These are phyloP conservation scores for Talaromyces sp. DNA, from an alignment of 2,329 filamentous ascomycete genomes.

Conservation along the genomic window DNA sequence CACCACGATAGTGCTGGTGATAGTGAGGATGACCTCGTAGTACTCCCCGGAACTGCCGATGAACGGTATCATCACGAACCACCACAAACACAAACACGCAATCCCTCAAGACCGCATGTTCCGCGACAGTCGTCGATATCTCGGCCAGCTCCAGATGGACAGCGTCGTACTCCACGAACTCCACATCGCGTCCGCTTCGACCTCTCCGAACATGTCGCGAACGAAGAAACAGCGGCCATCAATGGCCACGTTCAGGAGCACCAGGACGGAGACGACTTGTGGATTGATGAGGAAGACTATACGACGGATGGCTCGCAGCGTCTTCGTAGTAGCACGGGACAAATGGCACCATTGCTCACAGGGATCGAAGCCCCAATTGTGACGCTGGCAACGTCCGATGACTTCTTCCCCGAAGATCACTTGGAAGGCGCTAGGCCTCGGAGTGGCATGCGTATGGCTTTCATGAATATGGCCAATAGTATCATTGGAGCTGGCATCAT, in stretches of 20 bases:
- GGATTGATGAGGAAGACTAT: constrained; percentile 60
- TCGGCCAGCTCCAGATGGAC: constrained; percentile 38
- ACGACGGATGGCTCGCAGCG: constrained; percentile 43
- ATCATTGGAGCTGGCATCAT: constrained; percentile 79
- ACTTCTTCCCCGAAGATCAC: constrained; percentile 56
- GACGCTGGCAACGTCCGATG: constrained; percentile 61
- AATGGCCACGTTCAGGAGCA: constrained; percentile 32
- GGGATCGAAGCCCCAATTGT: constrained; percentile 78
- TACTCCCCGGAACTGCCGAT: constrained; percentile 24
- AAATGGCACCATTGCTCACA: constrained; percentile 68
- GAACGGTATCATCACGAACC: constrained; percentile 19
- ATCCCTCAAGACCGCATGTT: constrained; percentile 19
- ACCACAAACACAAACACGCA: constrained; percentile 20
- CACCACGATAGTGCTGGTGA: constrained; percentile 11
- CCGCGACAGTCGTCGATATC: constrained; percentile 43
- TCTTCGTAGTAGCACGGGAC: constrained; percentile 42
- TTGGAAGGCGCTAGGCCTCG: constrained; percentile 67
- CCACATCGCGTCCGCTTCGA: constrained; percentile 70
- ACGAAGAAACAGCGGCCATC: constrained; percentile 25
- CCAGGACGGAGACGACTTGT: constrained; percentile 35
- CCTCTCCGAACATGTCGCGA: constrained; percentile 29
- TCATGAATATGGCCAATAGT: constrained; percentile 99
- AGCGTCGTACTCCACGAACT: constrained; percentile 54
- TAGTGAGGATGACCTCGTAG: constrained; percentile 29
- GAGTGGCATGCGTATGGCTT: constrained; percentile 79